A percentile compares a stretch with the other conserved stretches of the same genome.
Conservation (phyloP, 192 early-diverging fungal genomes). For the Obelidium mucronatum region DNA sequence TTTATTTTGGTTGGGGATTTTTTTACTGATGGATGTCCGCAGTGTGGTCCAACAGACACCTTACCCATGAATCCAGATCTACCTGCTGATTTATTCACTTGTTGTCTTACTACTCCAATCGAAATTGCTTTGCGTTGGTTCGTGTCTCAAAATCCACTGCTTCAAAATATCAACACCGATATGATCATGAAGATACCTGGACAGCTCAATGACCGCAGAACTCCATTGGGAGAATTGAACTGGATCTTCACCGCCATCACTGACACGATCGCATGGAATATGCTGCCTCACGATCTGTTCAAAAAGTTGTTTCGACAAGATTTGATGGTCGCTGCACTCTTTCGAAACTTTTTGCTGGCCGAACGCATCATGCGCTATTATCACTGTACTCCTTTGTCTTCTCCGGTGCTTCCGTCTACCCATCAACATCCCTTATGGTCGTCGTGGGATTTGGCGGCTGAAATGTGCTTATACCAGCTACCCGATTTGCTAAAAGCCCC, state of each 20-base stretch:
- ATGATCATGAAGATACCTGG: slow-evolving; percentile 91
- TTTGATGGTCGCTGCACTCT: slow-evolving; percentile 88
- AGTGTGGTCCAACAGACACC: slow-evolving; percentile 75
- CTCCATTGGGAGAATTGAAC: slow-evolving; percentile 96
- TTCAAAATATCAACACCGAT: slow-evolving; percentile 77
- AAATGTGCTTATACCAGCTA: slow-evolving; percentile 90
- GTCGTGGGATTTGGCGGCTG: slow-evolving; percentile 93
- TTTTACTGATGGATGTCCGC: background rate
- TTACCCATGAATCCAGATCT: slow-evolving; percentile 93
- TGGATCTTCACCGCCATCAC: slow-evolving; percentile 99
- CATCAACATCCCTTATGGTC: slow-evolving; percentile 98
- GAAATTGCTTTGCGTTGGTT: slow-evolving; percentile 93
- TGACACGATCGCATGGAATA: slow-evolving; percentile 98
- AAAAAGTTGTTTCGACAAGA: slow-evolving; percentile 93
- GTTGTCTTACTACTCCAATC: slow-evolving; percentile 95
- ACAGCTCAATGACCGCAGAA: slow-evolving; percentile 85
- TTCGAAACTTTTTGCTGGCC: slow-evolving; percentile 94
- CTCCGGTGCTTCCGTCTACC: slow-evolving; percentile 84
- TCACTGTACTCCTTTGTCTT: slow-evolving; percentile 90
- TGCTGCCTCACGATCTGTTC: slow-evolving; percentile 87
- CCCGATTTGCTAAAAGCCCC: slow-evolving; percentile 71
- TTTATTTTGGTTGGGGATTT: no score
- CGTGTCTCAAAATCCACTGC: slow-evolving; percentile 82
- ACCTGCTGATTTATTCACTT: slow-evolving; percentile 97
- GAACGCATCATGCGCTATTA: slow-evolving; percentile 96